Evolutionary conservation across 192 early-diverging fungal genomes (phyloP).

Genomic region (Phycomyces blakesleeanus): DNA sequence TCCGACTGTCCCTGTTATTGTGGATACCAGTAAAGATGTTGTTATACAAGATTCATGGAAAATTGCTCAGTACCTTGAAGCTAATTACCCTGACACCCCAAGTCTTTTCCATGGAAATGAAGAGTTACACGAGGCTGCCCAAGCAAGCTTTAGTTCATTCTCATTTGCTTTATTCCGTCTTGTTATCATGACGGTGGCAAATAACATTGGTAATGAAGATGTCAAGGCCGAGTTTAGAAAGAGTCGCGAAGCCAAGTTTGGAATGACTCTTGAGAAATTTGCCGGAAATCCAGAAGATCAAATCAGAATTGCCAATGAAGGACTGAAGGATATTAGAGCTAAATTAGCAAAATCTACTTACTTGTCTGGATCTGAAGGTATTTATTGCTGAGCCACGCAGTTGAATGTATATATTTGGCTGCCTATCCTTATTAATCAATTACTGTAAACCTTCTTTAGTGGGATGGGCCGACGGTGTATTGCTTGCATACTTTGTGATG

Average conservation of each 20-base stretch:
- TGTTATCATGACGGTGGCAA: constrained; percentile 26
- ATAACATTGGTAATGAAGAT: constrained; percentile 18
- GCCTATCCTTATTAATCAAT: too few relatives aligned
- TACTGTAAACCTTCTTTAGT: too few relatives aligned
- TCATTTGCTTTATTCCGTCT: constrained; percentile 28
- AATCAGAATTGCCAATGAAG: constrained; percentile 24
- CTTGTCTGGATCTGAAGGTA: constrained; percentile 40
- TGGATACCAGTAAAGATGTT: constrained; percentile 15
- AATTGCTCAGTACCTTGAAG: constrained; percentile 58
- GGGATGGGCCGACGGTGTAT: too few relatives aligned
- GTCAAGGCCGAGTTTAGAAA: constrained; percentile 34
- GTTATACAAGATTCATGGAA: constrained; percentile 46
- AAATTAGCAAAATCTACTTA: constrained; percentile 25
- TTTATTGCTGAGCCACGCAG: constrained; percentile 1
- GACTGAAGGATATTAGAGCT: constrained; percentile 18
- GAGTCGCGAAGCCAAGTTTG: constrained; percentile 37
- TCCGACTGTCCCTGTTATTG: constrained; percentile 43
- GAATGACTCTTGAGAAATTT: constrained; percentile 28
- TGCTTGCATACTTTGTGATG: too few relatives aligned
- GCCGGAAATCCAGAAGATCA: constrained; percentile 25
- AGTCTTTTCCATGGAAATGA: constrained; percentile 37
- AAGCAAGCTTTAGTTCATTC: constrained; percentile 29
- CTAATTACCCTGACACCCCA: constrained; percentile 50
- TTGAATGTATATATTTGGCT: neutral
- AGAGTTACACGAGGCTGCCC: constrained; percentile 38